Evolutionary conservation across 495 filamentous ascomycete genomes (phyloP), one percentile per base, ranked within the genome.

Genomic region (Xylaria longipes): DNA sequence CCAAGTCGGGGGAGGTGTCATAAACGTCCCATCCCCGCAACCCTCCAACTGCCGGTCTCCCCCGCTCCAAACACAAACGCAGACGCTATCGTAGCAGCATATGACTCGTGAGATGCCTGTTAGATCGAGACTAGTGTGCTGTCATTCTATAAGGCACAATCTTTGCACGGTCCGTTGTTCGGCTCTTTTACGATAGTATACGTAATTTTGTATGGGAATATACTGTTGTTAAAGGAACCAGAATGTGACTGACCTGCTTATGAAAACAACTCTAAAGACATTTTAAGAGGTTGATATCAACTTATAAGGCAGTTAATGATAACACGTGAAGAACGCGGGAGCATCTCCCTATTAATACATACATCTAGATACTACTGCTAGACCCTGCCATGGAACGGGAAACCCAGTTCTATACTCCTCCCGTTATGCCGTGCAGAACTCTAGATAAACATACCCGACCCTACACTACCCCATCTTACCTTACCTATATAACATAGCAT

Each of bases 11-110:
- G 22, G 68, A 52, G 56, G 29, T 48, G 56, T 70, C 54, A 20
- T 63, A 43, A 70, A 27, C 50, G n/a, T 60, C n/a, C 25, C 52
- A 68, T 57, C 65, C 65, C 52, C 64, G 64, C 64, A 67, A 52
- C 45, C 50, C 65, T 58, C 45, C 48, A 67, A 67, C 35, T 54
- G 29, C 46, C 65, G 31, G 48, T 17, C 45, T 66, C 48, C 46
- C 65, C 46, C 46, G 25, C 46, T 41, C 48, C 46, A 8, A 29
- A 22, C 33, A 12, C 33, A 20, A 9, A 39, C 17, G 46, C 27
- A 6, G 45, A 67, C 43, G 15, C 27, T 20, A 45, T 43, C 37
- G 5, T 25, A 63, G 37, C 60, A 43, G 5, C 60, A 33, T 60
- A 63, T 63, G 60, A 63, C 60, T 63, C 60, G 60, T 43, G 9